These are phyloP conservation scores for Chaetomiaceae sp. DNA, from an alignment of 2,329 filamentous ascomycete species.

Conservation along the genomic window DNA sequence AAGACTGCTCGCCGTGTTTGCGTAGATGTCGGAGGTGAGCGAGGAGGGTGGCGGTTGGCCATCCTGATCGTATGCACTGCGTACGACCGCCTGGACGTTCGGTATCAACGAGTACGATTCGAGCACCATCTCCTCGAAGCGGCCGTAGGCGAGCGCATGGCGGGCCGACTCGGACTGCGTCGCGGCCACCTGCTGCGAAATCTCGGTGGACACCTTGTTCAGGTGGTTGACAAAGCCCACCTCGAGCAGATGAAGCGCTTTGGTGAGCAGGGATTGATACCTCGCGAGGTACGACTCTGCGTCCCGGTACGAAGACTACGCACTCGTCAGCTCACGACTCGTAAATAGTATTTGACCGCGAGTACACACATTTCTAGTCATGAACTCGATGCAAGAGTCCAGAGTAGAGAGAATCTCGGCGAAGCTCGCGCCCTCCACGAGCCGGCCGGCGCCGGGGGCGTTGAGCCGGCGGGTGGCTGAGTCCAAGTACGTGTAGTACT, in stretches of 20 bases:
- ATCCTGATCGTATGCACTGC: conserved; percentile 45
- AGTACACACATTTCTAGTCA: conserved; percentile 71
- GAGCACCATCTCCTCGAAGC: conserved; percentile 52
- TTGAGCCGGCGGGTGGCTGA: conserved; percentile 85
- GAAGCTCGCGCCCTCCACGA: conserved; percentile 80
- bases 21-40: conserved; percentile 46
- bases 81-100: conserved; percentile 49
- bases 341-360: too few species aligned
- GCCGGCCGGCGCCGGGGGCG: conserved; percentile 78
- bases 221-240: conserved; percentile 48
- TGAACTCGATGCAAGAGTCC: conserved; percentile 87
- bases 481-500: conserved; percentile 91
- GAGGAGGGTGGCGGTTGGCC: conserved; percentile 41
- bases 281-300: conserved; percentile 80
- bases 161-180: conserved; percentile 54
- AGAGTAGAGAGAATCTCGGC: conserved; percentile 81
- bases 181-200: conserved; percentile 46
- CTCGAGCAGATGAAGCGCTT: conserved; percentile 56
- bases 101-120: conserved; percentile 51
- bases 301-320: conserved; percentile 73
- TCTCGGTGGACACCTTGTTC: conserved; percentile 48
- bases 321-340: conserved; percentile 3
- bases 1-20: conserved; percentile 48
- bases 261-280: conserved; percentile 73
- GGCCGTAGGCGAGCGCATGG: conserved; percentile 54